Evolutionary conservation across 1,284 basidiomycete genomes (phyloP).

Genomic region (Naganishia liquefaciens): DNA sequence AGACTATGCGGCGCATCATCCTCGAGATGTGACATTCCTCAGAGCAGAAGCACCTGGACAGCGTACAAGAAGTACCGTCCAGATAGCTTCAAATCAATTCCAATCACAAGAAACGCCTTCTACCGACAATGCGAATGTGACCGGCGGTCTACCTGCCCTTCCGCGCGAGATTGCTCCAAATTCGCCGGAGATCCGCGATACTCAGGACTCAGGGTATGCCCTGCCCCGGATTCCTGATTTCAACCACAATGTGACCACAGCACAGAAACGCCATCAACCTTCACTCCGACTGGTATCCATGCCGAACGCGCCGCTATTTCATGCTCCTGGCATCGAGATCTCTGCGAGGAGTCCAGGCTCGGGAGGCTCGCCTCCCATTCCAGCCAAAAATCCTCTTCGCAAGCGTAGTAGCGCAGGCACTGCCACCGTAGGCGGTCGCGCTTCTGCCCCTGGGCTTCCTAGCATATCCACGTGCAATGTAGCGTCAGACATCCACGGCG

Average conservation of each 20-base stretch:
- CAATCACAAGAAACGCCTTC: not conserved
- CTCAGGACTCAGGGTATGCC: not conserved
- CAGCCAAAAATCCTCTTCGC: slow-evolving; percentile 48
- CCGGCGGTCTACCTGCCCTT: not conserved
- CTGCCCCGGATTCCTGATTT: not conserved
- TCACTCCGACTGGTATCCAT: slow-evolving; percentile 12
- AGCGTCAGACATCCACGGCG: not conserved
- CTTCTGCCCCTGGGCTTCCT: slow-evolving; percentile 30
- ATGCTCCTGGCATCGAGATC: not conserved
- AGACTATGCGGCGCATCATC: too few species aligned
- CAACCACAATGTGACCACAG: not conserved
- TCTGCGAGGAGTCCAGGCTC: slow-evolving; percentile 6
- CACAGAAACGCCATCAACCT: slow-evolving; percentile 21
- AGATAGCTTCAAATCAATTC: too few species aligned
- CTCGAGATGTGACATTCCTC: too few species aligned
- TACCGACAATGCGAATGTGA: not conserved
- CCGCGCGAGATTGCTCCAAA: not conserved
- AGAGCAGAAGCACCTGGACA: too few species aligned
- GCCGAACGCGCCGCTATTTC: slow-evolving; percentile 1
- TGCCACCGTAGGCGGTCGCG: slow-evolving; percentile 11
- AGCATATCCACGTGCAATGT: slow-evolving; percentile 33
- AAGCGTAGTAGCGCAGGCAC: slow-evolving; percentile 8
- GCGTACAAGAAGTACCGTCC: too few species aligned
- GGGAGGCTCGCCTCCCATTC: slow-evolving; percentile 43
- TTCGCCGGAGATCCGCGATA: slow-evolving; percentile 4